Evolutionary conservation across 2,329 filamentous ascomycete genomes (phyloP).

Genomic region (Metarhizium guizhouense): DNA sequence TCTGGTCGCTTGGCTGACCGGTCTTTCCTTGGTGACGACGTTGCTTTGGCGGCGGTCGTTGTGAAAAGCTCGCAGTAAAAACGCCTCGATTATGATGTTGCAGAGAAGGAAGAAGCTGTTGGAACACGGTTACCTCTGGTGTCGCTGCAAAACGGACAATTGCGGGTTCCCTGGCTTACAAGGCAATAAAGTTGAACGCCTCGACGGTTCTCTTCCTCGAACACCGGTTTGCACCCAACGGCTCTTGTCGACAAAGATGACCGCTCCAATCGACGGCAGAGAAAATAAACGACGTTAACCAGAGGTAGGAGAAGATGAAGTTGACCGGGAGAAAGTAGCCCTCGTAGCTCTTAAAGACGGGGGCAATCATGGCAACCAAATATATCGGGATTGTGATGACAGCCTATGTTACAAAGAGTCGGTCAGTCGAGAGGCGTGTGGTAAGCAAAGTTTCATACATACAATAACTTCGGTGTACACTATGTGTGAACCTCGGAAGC

Average conservation of each 20-base stretch:
- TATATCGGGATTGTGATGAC: slow-evolving; percentile 13
- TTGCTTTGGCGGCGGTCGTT: background rate
- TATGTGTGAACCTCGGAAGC: slow-evolving; percentile 10
- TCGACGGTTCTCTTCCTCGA: slow-evolving; percentile 13
- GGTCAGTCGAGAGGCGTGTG: background rate
- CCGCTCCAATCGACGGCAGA: slow-evolving; percentile 14
- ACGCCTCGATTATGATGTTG: slow-evolving; percentile 10
- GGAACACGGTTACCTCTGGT: no score
- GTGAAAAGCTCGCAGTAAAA: background rate
- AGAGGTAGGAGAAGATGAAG: slow-evolving; percentile 16
- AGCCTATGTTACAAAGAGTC: slow-evolving; percentile 7
- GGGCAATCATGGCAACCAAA: slow-evolving; percentile 10
- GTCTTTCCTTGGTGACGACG: background rate
- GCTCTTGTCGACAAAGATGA: slow-evolving; percentile 3
- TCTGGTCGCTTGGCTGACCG: background rate
- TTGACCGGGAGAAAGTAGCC: slow-evolving; percentile 14
- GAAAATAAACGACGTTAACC: slow-evolving; percentile 19
- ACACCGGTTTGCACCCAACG: slow-evolving; percentile 8
- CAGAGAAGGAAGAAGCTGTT: slow-evolving; percentile 12
- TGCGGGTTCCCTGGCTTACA: slow-evolving; percentile 9
- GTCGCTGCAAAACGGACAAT: no score
- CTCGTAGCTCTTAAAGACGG: slow-evolving; percentile 11
- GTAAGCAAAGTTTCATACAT: background rate
- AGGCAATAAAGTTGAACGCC: slow-evolving; percentile 16
- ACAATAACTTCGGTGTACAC: slow-evolving; percentile 16